Conservation (phyloP, 2,329 filamentous ascomycete genomes). For the Phoma sp. region DNA sequence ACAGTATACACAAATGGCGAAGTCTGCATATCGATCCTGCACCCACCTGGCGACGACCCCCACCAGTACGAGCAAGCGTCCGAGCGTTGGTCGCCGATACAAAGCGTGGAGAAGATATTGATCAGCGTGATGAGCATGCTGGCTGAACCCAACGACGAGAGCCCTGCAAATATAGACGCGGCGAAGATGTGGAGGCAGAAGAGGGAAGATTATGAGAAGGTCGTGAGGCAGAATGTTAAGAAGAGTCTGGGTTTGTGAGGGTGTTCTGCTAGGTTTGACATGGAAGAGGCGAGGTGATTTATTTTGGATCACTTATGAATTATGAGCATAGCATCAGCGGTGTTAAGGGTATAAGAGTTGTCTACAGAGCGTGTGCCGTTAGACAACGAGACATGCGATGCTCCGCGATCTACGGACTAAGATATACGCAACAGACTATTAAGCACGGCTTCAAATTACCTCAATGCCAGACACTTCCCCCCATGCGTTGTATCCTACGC, state of each 20-base stretch:
- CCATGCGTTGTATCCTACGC: constrained; percentile 67
- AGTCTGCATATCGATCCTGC: constrained; percentile 96
- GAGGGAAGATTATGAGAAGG: constrained; percentile 75
- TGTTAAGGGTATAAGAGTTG: constrained; percentile 3
- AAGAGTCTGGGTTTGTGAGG: constrained; percentile 46
- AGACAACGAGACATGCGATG: not conserved
- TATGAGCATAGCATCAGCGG: constrained; percentile 23
- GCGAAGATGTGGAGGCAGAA: constrained; percentile 88
- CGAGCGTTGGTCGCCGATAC: constrained; percentile 94
- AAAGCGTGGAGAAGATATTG: constrained; percentile 93
- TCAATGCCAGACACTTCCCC: constrained; percentile 60
- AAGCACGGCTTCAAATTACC: constrained; percentile 39
- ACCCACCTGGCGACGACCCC: constrained; percentile 91
- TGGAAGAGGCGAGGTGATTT: no score
- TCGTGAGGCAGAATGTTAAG: constrained; percentile 66
- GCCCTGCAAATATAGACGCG: constrained; percentile 92
- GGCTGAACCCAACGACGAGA: constrained; percentile 91
- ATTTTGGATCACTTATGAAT: not conserved
- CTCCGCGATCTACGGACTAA: not conserved
- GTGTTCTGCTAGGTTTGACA: no score
- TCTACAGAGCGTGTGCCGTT: no score
- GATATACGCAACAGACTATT: not conserved
- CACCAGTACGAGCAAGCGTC: constrained; percentile 90
- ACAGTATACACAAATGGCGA: constrained; percentile 80
- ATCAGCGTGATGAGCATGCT: constrained; percentile 92